These are phyloP conservation scores for Alloteropsis angusta DNA, from an alignment of 202 grass and related monocot species.

Conservation along the genomic window DNA sequence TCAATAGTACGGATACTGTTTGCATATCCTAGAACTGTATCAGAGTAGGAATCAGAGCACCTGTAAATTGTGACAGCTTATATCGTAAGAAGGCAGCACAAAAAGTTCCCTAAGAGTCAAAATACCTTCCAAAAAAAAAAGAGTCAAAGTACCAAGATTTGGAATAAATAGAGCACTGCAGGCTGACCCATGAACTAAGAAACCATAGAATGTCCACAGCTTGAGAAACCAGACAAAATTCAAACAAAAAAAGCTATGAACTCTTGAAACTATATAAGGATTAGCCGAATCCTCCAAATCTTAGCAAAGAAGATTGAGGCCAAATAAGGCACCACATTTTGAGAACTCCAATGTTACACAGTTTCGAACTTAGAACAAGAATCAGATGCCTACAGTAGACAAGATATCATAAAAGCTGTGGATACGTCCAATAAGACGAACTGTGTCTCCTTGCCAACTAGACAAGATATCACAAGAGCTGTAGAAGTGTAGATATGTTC, in stretches of 20 bases:
- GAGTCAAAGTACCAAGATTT: background rate
- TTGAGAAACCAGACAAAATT: background rate
- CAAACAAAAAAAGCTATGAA: background rate
- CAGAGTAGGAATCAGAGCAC: conserved; percentile 91
- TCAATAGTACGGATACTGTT: conserved; percentile 98
- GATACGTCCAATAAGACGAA: conserved; percentile 14
- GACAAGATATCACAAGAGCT: background rate
- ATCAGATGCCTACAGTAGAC: background rate
- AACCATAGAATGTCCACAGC: background rate
- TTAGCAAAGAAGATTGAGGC: background rate
- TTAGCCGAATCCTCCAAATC: background rate
- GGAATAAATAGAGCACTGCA: background rate
- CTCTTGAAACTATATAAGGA: background rate
- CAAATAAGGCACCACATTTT: background rate
- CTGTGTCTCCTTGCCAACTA: background rate
- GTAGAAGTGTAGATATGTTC: background rate
- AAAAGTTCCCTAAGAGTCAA: background rate
- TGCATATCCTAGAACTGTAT: conserved; percentile 90
- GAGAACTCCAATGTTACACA: background rate
- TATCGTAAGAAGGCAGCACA: conserved; percentile 21
- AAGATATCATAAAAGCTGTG: background rate
- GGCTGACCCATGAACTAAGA: background rate
- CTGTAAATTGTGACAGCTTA: conserved; percentile 43
- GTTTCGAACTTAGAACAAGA: background rate
- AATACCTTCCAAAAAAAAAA: no score